Evolutionary conservation across 306 rosid species (phyloP), one percentile per base, ranked within the genome.

Genomic region (Quercus robur): DNA sequence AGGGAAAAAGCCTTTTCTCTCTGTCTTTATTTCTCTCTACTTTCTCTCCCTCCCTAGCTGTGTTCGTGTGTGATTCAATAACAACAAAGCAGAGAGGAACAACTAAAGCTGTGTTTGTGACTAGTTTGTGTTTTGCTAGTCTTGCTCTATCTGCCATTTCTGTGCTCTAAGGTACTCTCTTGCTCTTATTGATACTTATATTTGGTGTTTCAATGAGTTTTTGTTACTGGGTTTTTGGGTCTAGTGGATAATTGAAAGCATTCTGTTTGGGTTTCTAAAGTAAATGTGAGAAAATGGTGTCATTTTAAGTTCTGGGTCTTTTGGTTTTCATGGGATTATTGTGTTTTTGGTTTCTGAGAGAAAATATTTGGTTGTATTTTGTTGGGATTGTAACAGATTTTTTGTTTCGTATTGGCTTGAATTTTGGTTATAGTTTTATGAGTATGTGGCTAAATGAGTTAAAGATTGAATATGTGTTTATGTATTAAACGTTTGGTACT

Each of bases 1-100:
- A 71, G 78, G 67, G 21, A 84, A 85, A 81, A 87, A 90, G 88
- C 81, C 91, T 74, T 4, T 78, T 67, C 7, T 3, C 72, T n/a
- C 7, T 13, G 70, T 28, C 5, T 30, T 61, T 19, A 56, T 17
- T 9, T 18, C 51, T 18, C 15, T 19, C 15, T 67, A 9, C 72
- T 67, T 33, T 41, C 5, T 52, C 31, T 73, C 71, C 78, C 71
- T 21, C 17, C 8, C 2, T 20, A 71, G 80, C 78, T 69, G 78
- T 77, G 70, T 74, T 78, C 81, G 84, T 78, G 55, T 51, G 54
- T 41, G 12, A 64, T 84, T 80, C 75, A 44, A 69, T 83, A 52
- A 23, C 69, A 5, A 59, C 38, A 5, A 11, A 5, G 30, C 28
- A 6, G 11, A 31, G 26, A 67, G 44, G 72, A 67, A 59, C 12